Evolutionary conservation across 129 eudicot species (phyloP).

Genomic region (sunflower (Helianthus annuus)): DNA sequence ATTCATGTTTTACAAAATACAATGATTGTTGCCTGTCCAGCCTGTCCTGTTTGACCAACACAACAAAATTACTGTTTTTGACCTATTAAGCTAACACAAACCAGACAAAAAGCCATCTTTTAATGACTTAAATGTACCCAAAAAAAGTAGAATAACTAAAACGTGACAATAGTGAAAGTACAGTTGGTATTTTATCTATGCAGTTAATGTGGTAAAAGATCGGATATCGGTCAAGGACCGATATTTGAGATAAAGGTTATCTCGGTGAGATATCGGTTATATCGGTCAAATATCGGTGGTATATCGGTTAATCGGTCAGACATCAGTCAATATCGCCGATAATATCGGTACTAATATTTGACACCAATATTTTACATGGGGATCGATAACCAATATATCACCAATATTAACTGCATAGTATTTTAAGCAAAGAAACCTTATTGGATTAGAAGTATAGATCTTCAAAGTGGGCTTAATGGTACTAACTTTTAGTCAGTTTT

Average conservation of each 20-base stretch:
- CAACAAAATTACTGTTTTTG: too few relatives aligned
- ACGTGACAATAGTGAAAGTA: not conserved
- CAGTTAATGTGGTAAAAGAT: too few relatives aligned
- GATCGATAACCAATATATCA: too few relatives aligned
- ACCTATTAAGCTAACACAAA: not conserved
- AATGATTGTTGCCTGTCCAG: not conserved
- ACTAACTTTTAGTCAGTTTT: not conserved
- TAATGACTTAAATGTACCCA: not conserved
- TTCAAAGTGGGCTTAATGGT: not conserved
- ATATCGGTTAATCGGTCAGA: too few relatives aligned
- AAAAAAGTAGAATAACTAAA: conserved; percentile 1
- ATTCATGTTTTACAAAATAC: not conserved
- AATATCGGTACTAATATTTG: too few relatives aligned
- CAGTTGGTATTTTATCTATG: too few relatives aligned
- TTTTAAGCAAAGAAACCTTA: not conserved
- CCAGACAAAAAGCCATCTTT: not conserved
- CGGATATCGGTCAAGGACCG: too few relatives aligned
- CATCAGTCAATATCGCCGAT: too few relatives aligned
- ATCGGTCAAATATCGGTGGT: too few relatives aligned
- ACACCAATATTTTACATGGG: too few relatives aligned
- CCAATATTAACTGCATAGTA: not conserved
- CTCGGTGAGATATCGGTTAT: too few relatives aligned
- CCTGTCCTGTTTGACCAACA: not conserved
- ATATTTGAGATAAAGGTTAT: too few relatives aligned
- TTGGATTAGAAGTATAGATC: not conserved